These are phyloP conservation scores for Groenewaldozyma tartarivorans DNA, from an alignment of 805 yeast species.

Conservation along the genomic window DNA sequence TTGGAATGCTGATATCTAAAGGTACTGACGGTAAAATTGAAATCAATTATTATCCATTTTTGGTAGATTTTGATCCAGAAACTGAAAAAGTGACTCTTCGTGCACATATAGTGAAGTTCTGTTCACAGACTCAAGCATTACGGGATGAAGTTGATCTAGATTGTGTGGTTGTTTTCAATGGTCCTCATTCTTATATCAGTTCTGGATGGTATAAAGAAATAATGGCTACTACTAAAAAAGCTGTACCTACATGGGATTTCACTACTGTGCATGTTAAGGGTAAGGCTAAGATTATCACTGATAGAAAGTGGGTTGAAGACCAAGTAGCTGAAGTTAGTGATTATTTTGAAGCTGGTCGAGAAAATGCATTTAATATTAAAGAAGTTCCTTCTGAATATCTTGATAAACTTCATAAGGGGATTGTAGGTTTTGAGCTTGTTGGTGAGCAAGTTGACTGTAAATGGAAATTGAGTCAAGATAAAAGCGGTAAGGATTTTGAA, in stretches of 20 bases:
- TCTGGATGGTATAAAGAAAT: conserved; percentile 50
- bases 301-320: conserved; percentile 37
- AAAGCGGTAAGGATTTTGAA: conserved; percentile 33
- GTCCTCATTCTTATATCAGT: conserved; percentile 40
- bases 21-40: conserved; percentile 30
- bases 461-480: conserved; percentile 50
- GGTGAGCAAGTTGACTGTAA: conserved; percentile 40
- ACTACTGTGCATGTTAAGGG: conserved; percentile 50
- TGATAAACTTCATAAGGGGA: conserved; percentile 36
- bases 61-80: conserved; percentile 29
- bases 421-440: conserved; percentile 48
- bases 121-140: conserved; percentile 35
- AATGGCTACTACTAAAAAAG: conserved; percentile 47
- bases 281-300: conserved; percentile 33
- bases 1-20: conserved; percentile 36
- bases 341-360: conserved; percentile 35
- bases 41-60: conserved; percentile 46
- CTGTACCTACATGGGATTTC: conserved; percentile 66
- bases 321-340: conserved; percentile 38
- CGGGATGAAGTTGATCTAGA: conserved; percentile 25
- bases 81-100: conserved; percentile 25
- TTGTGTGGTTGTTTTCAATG: conserved; percentile 44
- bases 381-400: conserved; percentile 48
- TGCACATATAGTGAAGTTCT: conserved; percentile 47
- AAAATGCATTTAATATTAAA: conserved; percentile 41